A percentile compares a stretch with the other conserved stretches of the same genome.
Conservation (phyloP, 192 early-diverging fungal genomes). For the Fimicolochytrium jonesii region DNA sequence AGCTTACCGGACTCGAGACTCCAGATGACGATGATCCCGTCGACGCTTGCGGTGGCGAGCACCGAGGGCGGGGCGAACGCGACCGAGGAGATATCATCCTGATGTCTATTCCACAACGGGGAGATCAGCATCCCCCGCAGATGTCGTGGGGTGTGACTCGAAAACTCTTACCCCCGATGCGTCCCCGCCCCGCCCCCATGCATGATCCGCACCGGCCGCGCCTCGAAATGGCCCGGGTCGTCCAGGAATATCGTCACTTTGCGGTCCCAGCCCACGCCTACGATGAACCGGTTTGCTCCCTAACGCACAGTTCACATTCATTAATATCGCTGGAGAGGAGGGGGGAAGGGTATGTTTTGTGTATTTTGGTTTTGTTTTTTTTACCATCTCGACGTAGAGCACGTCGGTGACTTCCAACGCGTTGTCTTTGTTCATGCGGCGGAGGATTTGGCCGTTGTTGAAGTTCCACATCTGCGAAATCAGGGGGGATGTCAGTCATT, state of each 20-base stretch:
- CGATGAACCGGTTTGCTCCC: slow-evolving; percentile 55
- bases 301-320: background rate
- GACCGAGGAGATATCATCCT: slow-evolving; percentile 52
- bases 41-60: slow-evolving; percentile 40
- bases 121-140: background rate
- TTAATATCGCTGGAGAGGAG: background rate
- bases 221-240: slow-evolving; percentile 50
- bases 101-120: too few species aligned
- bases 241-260: slow-evolving; percentile 56
- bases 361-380: too few species aligned
- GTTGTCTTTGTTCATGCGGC: slow-evolving; percentile 49
- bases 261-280: slow-evolving; percentile 58
- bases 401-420: slow-evolving; percentile 50
- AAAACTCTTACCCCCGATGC: slow-evolving; percentile 34
- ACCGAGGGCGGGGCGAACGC: slow-evolving; percentile 47
- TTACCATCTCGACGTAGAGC: slow-evolving; percentile 54
- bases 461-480: slow-evolving; percentile 73
- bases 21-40: slow-evolving; percentile 48
- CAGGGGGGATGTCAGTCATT: background rate
- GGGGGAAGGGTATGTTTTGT: too few species aligned
- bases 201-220: slow-evolving; percentile 45
- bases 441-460: slow-evolving; percentile 61
- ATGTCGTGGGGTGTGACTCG: background rate
- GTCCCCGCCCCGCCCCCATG: slow-evolving; percentile 32
- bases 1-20: slow-evolving; percentile 40